Evolutionary conservation across 225 moss, liverwort and hornwort genomes (phyloP), one percentile per base, ranked within the genome.

Genomic region (Pseudoscleropodium purum): DNA sequence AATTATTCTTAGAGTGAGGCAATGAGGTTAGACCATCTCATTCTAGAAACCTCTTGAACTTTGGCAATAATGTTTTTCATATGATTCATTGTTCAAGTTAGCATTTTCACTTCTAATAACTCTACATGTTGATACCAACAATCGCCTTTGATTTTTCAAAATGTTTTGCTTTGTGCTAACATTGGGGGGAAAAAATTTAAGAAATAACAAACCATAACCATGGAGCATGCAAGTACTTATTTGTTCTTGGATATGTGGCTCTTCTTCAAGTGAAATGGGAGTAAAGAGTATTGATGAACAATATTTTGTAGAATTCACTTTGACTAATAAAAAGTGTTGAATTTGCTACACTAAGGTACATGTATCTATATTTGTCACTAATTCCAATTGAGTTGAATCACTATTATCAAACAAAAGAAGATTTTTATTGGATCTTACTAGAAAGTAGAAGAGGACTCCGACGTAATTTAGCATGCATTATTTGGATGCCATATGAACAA

Each of bases 141-240:
- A 63, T 15, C 21, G 10, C 45, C 10, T 45, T 82, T 62, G 6
- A 45, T 63, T 45, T 45, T 43, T 21, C 2, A 43, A 2, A 33
- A 43, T 4, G 0, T 20, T 8, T 0, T 1, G 2, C 13, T 14
- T 0, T 1, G 0, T n/a, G 23, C 4, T 33, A 33, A 23, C 20
- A 14, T 10, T 45, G 10, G 4, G 7, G 11, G 23, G 15, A 18
- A 79, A 57, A 56, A 27, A 10, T 34, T 6, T 59, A 18, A 57
- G 15, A 52, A 81, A 31, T 5, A 23, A 62, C 30, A 10, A 45
- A 43, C 31, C 1, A 0, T 15, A 82, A 33, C 0, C 0, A 0
- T 0, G 0, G 4, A 63, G 15, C 21, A 62, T 30, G 23, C 6
- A 63, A 45, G 10, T 43, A 27, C 4, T 7, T 5, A 39, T 2